phyloP scores from a whole-genome alignment of 2,329 filamentous ascomycete species.

The Aspergillus fijiensis region DNA sequence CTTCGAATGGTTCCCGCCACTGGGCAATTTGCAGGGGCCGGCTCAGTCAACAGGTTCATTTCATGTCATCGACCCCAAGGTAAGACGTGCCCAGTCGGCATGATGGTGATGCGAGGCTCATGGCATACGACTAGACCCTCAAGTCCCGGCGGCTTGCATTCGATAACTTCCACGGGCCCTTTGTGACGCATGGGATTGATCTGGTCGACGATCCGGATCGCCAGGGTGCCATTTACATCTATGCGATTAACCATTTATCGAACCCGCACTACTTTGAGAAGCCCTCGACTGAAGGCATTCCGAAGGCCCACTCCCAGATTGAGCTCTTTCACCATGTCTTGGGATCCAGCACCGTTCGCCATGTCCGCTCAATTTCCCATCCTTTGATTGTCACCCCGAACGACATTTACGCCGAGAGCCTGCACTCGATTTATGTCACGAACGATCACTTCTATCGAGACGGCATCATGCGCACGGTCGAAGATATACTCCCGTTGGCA shows the following conservation, averaged over 20 bases:
- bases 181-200: constrained; percentile 62
- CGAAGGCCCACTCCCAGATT: constrained; percentile 53
- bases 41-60: constrained; percentile 30
- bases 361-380: constrained; percentile 56
- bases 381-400: constrained; percentile 59
- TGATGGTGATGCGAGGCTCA: background rate
- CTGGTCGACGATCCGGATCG: constrained; percentile 52
- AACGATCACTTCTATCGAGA: constrained; percentile 59
- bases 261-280: constrained; percentile 42
- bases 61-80: constrained; percentile 56
- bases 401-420: constrained; percentile 53
- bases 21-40: constrained; percentile 45
- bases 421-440: constrained; percentile 56
- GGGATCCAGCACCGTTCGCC: constrained; percentile 41
- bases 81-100: constrained; percentile 19
- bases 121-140: constrained; percentile 40
- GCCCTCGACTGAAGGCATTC: constrained; percentile 23
- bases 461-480: constrained; percentile 49
- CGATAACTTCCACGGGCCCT: constrained; percentile 53
- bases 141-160: constrained; percentile 50
- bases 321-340: constrained; percentile 59
- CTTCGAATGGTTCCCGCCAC: constrained; percentile 55
- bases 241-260: constrained; percentile 60
- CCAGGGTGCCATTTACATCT: constrained; percentile 55
- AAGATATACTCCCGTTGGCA: constrained; percentile 45